Evolutionary conservation across 495 filamentous ascomycete species (phyloP), one percentile per base, ranked within the genome.

Genomic region (Amphirosellinia nigrospora): DNA sequence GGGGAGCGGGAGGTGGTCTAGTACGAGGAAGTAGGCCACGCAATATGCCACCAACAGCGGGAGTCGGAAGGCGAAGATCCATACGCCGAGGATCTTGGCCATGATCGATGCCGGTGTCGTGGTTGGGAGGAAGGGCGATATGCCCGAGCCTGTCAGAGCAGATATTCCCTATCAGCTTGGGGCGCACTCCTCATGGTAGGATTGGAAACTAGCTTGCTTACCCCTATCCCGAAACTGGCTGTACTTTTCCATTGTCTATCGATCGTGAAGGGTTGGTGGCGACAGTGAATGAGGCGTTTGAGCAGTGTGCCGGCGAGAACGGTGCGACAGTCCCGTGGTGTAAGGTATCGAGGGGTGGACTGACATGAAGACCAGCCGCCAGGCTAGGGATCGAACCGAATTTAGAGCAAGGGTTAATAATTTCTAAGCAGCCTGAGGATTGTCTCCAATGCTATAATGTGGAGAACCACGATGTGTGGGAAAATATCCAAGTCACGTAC

Each of bases 151-250:
- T 99, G 77, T 21, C 8, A 53, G 5, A 23, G 55, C 6, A 46
- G 58, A 10, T 16, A 46, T 46, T 66, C 66, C 66, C 7, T 48
- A 48, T 70, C 60, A 70, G 60, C 50, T 69, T 72, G 2, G 45
- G 56, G 36, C 32, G 41, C 13, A 26, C 21, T 23, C 19, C 15
- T 1, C 32, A 11, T 59, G 6, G n/a, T 7, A 4, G 53, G 45
- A 28, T 32, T 30, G 10, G 45, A 41, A 19, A 26, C 36, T 46
- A 65, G 26, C 13, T 11, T 30, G 77, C 83, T 72, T 85, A 91
- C 96, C 96, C 88, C 93, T 88, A 83, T 99, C 96, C 66, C 96
- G 90, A 73, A 92, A 99, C 79, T 98, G 94, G 11, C 94, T 95
- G 80, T 93, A 98, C 80, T 97, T 98, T 87, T 99, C 96, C 96